These are phyloP conservation scores for Saccharomycopsis schoenii DNA, from an alignment of 805 yeast species.

Conservation along the genomic window DNA sequence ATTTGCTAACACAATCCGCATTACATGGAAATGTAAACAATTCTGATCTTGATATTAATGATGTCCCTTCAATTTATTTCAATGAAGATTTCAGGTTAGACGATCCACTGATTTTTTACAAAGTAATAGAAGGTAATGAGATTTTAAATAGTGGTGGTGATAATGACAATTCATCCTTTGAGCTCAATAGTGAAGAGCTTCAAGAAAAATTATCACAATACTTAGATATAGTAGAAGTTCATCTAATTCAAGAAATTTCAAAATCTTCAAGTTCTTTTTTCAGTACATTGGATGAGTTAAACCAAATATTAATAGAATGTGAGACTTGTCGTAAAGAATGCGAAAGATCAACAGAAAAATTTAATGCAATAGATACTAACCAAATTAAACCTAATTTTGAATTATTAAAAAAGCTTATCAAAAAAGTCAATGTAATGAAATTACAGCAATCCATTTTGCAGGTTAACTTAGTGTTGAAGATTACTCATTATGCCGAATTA, in stretches of 20 bases:
- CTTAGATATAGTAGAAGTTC: conserved; percentile 75
- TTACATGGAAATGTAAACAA: conserved; percentile 26
- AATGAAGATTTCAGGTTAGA: conserved; percentile 67
- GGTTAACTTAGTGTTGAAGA: conserved; percentile 23
- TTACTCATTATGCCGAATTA: conserved; percentile 41
- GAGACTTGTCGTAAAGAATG: conserved; percentile 39
- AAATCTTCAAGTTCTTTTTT: conserved; percentile 78
- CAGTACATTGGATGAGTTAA: conserved; percentile 71
- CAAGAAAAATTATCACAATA: conserved; percentile 77
- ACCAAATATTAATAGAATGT: conserved; percentile 49
- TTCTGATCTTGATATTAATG: conserved; percentile 21
- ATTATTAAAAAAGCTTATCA: conserved; percentile 39
- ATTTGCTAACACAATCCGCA: conserved; percentile 34
- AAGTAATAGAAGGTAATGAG: conserved; percentile 55
- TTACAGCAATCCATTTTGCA: conserved; percentile 56
- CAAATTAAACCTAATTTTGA: conserved; percentile 43
- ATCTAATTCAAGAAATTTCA: conserved; percentile 73
- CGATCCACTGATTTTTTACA: conserved; percentile 74
- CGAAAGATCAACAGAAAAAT: conserved; percentile 33
- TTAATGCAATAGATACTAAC: conserved; percentile 37
- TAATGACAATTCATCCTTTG: conserved; percentile 23
- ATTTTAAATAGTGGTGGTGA: conserved; percentile 23
- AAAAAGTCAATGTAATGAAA: conserved; percentile 48
- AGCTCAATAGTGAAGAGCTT: conserved; percentile 44
- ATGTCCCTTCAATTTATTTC: conserved; percentile 64